Evolutionary conservation across 208 protist genomes (phyloP), one percentile per base, ranked within the genome.

Genomic region (Leishmania aethiopica): DNA sequence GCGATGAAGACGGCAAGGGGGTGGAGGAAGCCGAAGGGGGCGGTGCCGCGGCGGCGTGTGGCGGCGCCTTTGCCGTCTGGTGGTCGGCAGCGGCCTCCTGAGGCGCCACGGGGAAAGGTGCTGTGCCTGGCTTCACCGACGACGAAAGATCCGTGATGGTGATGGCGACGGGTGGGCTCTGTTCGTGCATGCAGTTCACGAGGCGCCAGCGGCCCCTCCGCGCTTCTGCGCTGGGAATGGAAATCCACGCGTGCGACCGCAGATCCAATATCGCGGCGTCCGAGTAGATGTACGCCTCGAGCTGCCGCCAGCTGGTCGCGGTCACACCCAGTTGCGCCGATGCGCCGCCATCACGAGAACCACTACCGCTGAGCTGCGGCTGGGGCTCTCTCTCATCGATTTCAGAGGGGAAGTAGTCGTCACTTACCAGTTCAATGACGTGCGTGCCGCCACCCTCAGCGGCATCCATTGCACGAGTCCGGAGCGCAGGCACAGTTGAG

Each of bases 401-500:
- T 17, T 75, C 66, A 40, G 66, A 71, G 22, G 77, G 77, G 51
- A 80, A 80, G 66, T 75, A 80, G 77, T 80, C 51, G n/a, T 80
- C 67, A 6, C 47, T 59, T 4, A 80, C 77, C 2, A 62, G 40
- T 45, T 73, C 49, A 19, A 60, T 28, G 5, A 42, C 47, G 11
- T 32, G 35, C 6, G 19, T 22, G 42, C 17, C 15, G 7, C 28
- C 60, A 32, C 49, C 51, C 11, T 11, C 51, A 13, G 28, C 49
- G 3, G 53, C 35, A 49, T 77, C 49, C 73, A 77, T 77, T 62
- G 73, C 32, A 40, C 17, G 11, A 47, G 49, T 40, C 37, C 19
- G 25, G 42, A 32, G 70, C 17, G 70, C 47, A n/a, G 22, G 37
- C 42, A 37, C 3, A 72, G 45, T 32, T 40, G 11, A 22, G 55